Evolutionary conservation across 106 monocot species (phyloP).

Genomic region (Vanilla planifolia): DNA sequence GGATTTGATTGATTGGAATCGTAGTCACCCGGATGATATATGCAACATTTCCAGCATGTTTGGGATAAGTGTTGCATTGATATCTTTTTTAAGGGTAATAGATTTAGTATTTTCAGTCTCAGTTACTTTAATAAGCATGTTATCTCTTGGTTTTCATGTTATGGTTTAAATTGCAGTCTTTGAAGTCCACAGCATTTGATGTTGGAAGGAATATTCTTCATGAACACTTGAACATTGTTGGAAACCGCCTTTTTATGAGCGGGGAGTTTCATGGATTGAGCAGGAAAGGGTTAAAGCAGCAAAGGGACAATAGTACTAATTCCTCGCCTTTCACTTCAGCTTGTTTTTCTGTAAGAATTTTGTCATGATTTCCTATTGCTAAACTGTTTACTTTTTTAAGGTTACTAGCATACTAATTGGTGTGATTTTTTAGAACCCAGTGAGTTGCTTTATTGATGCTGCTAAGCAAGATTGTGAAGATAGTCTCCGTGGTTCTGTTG

Average conservation of each 20-base stretch:
- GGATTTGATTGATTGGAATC: constrained; percentile 83
- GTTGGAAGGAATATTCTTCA: constrained; percentile 52
- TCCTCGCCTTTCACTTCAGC: constrained; percentile 71
- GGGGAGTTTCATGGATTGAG: constrained; percentile 76
- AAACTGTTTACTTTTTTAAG: not conserved
- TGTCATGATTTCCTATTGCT: not conserved
- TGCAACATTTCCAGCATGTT: constrained; percentile 23
- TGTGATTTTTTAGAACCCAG: constrained; percentile 51
- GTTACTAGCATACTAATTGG: not conserved
- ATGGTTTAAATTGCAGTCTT: constrained; percentile 37
- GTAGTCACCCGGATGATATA: constrained; percentile 55
- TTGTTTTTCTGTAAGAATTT: constrained; percentile 64
- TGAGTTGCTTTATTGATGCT: constrained; percentile 55
- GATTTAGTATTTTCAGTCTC: not conserved
- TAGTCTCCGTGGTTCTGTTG: constrained; percentile 58
- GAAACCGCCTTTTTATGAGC: constrained; percentile 65
- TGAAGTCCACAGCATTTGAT: constrained; percentile 51
- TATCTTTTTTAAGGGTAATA: constrained; percentile 56
- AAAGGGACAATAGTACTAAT: constrained; percentile 27
- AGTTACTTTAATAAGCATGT: not conserved
- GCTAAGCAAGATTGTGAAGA: constrained; percentile 56
- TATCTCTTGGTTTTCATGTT: constrained; percentile 8
- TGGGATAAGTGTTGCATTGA: constrained; percentile 73
- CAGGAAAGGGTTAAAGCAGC: constrained; percentile 47
- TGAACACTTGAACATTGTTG: constrained; percentile 55